Evolutionary conservation across 2,329 filamentous ascomycete genomes (phyloP).

Genomic region (Fusarium algeriense): DNA sequence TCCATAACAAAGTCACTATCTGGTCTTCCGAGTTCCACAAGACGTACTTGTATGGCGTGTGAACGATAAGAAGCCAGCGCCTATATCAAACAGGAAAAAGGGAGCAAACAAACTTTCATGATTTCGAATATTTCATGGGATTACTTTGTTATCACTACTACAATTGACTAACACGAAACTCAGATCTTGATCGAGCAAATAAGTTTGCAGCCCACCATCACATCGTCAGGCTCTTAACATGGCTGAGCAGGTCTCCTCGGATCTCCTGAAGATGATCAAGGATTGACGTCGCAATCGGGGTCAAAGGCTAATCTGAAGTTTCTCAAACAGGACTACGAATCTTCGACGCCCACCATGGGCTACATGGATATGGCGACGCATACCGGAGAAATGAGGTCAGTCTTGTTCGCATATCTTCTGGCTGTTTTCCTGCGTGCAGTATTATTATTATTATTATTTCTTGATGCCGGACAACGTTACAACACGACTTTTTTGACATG

Average conservation of each 20-base stretch:
- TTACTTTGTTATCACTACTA: not conserved
- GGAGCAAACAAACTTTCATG: conserved; percentile 20
- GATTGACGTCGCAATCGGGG: conserved; percentile 10
- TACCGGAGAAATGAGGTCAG: conserved; percentile 67
- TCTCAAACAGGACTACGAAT: conserved; percentile 66
- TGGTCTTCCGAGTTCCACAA: conserved; percentile 33
- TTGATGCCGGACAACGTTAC: not conserved
- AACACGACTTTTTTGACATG: not conserved
- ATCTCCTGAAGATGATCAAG: conserved; percentile 10
- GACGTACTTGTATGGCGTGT: conserved; percentile 29
- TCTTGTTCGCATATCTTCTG: conserved; percentile 44
- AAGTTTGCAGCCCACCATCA: not conserved
- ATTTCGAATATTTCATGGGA: not conserved
- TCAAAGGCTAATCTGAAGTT: conserved; percentile 40
- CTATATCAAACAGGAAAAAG: conserved; percentile 19
- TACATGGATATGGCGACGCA: conserved; percentile 65
- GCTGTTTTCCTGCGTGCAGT: not conserved
- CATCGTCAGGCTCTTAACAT: not conserved
- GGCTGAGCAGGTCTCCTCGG: conserved; percentile 8
- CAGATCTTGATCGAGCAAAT: not conserved
- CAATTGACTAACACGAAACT: conserved; percentile 18
- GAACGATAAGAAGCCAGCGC: conserved; percentile 16
- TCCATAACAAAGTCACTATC: conserved; percentile 14
- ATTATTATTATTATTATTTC: not conserved
- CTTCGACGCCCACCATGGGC: conserved; percentile 65